Base-by-base conservation (phyloP, 1,284 basidiomycete genomes). In the Microbotryum lychnidis-dioicae region DNA sequence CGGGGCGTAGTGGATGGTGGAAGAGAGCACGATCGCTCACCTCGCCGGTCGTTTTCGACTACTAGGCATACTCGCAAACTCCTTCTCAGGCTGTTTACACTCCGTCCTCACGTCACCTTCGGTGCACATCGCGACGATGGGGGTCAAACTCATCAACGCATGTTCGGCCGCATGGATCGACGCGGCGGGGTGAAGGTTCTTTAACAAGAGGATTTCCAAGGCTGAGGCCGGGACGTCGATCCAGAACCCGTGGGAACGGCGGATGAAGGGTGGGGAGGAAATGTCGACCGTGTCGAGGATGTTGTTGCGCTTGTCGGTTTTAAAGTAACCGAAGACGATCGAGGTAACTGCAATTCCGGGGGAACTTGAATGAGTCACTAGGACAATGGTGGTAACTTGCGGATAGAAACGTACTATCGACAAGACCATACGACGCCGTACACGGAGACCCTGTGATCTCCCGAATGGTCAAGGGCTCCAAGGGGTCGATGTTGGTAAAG, bases 91-190 rank as follows among this genome's bases (percentile, higher is more conserved):
- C 12, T 74, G 70, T 74, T 92, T 91, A 77, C 91, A 93, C 72
- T 93, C 91, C 1, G 91, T 92, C 57, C 78, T 81, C n/a, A 93
- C 75, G 64, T 91, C 88, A 47, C 77, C 77, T 8, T 75, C 73
- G 6, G 80, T 75, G 4, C 82, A 80, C 68, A 91, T 77, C 7
- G 83, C 79, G 69, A 91, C 91, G 54, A 84, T 82, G 63, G 78
- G 77, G 10, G 77, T 77, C 33, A 79, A 70, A 53, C 89, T 90
- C 63, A 93, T 76, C 66, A 92, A 80, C 0, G 89, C 89, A 72
- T 94, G 91, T 65, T 86, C 81, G 2, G 90, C 88, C 2, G 87
- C 83, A 71, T 93, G 91, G 56, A 93, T 90, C 0, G 86, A 87
- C 61, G 84, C 88, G 0, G 87, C 83, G 0, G 82, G 80, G 61